Conservation (phyloP, 345 rosid species). For the Kandelia obovata region DNA sequence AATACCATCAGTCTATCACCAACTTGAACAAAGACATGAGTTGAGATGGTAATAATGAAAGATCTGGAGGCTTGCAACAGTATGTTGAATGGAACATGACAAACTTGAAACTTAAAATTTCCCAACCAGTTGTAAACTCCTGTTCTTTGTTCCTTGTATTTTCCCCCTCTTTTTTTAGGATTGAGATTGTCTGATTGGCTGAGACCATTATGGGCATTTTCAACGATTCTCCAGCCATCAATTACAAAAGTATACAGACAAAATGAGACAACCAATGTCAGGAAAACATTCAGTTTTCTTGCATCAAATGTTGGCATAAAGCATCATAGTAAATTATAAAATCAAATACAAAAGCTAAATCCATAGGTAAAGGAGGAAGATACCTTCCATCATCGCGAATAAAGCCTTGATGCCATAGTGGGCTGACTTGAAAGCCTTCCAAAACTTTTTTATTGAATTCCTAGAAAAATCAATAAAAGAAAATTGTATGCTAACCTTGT, state of each 20-base stretch:
- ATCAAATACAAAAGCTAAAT: slow-evolving; percentile 6
- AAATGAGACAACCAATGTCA: neutral
- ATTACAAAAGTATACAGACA: neutral
- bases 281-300: slow-evolving; percentile 1
- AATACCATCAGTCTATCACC: too few species aligned
- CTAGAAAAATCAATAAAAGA: slow-evolving; percentile 35
- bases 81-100: neutral
- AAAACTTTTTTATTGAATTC: slow-evolving; percentile 64
- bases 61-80: neutral
- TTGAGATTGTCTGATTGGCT: neutral
- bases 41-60: neutral
- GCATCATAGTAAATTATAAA: neutral
- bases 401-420: slow-evolving; percentile 94
- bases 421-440: slow-evolving; percentile 93
- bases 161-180: too few species aligned
- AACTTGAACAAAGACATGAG: neutral
- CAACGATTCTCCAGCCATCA: neutral
- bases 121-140: too few species aligned
- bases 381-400: slow-evolving; percentile 79
- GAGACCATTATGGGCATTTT: neutral
- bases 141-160: too few species aligned
- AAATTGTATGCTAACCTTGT: neutral
- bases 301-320: neutral
- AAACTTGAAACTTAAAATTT: too few species aligned
- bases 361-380: slow-evolving; percentile 2